Base-by-base conservation (phyloP, 495 filamentous ascomycete genomes). In the Cercophora scortea region DNA sequence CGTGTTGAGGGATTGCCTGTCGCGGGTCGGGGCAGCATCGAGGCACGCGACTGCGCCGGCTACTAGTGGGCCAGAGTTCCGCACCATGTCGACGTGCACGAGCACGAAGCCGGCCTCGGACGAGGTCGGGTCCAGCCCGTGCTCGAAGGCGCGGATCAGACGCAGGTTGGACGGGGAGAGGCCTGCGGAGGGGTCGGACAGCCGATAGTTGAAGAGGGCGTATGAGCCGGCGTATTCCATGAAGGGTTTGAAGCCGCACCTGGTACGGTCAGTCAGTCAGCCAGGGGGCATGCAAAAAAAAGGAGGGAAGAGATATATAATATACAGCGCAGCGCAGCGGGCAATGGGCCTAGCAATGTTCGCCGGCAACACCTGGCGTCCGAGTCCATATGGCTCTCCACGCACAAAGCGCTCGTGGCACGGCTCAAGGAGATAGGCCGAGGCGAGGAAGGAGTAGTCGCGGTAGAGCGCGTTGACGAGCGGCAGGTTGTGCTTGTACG, bases 211-310 rank as follows among this genome's bases (percentile, higher is more conserved):
- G 79, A 85, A 95, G 44, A 95, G 81, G 42, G 88, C 87, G 68
- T 95, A 95, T 2, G 87, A 87, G 18, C 89, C 90, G 11, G 90
- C 90, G 67, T 95, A 95, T 59, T 92, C 89, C 89, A 96, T 92
- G 76, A 94, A 96, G 7, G 90, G 88, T 63, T 86, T 86, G 70
- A 88, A 88, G 16, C 79, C 81, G 53, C 76, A 76, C 18, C 78
- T 84, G 13, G 7, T 8, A 32, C 6, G 6, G 34, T 44, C 4
- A 19, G 48, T 42, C 25, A 25, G 25, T 25, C 25, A 25, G 25
- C 5, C 25, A 44, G 18, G 18, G 42, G n/a, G 13, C 4, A 32
- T 16, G 6, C 15, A 18, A 19, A 34, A 34, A 17, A 3, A 19
- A 32, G 7, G 13, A 19, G 45, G 15, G 40, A 18, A 9, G 8